phyloP scores from a whole-genome alignment of 805 yeast species.

The Kodamaea laetipori region DNA sequence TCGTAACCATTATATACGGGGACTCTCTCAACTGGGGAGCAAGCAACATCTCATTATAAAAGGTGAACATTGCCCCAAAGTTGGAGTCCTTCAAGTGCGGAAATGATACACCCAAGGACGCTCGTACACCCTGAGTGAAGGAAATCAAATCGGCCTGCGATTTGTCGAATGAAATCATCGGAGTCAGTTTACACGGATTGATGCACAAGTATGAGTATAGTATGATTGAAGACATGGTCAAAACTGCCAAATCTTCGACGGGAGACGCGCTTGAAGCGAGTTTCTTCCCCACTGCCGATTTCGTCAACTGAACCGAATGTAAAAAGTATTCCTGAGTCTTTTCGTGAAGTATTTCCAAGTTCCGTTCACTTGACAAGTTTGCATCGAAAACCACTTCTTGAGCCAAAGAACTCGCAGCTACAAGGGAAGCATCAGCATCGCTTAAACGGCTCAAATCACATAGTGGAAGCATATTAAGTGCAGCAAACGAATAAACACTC shows the following conservation, averaged over 20 bases:
- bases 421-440: slow-evolving; percentile 6
- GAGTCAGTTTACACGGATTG: slow-evolving; percentile 33
- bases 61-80: slow-evolving; percentile 1
- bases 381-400: slow-evolving; percentile 1
- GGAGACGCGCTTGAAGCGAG: neutral
- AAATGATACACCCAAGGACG: slow-evolving; percentile 4
- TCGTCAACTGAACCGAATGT: slow-evolving; percentile 19
- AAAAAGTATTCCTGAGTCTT: slow-evolving; percentile 28
- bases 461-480: slow-evolving; percentile 29
- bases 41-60: neutral
- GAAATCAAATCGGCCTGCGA: slow-evolving; percentile 25
- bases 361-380: neutral
- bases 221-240: slow-evolving; percentile 23
- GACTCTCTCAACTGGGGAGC: neutral
- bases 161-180: slow-evolving; percentile 28
- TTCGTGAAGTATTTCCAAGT: slow-evolving; percentile 18
- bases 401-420: neutral
- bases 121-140: slow-evolving; percentile 21
- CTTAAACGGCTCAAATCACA: slow-evolving; percentile 21
- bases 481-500: slow-evolving; percentile 26
- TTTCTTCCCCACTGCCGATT: slow-evolving; percentile 9
- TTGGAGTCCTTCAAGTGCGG: neutral
- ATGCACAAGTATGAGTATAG: slow-evolving; percentile 33
- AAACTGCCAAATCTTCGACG: slow-evolving; percentile 17
- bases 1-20: neutral